These are phyloP conservation scores for Globisporangium echinulatum DNA, from an alignment of 352 stramenopile genomes.

Conservation along the genomic window DNA sequence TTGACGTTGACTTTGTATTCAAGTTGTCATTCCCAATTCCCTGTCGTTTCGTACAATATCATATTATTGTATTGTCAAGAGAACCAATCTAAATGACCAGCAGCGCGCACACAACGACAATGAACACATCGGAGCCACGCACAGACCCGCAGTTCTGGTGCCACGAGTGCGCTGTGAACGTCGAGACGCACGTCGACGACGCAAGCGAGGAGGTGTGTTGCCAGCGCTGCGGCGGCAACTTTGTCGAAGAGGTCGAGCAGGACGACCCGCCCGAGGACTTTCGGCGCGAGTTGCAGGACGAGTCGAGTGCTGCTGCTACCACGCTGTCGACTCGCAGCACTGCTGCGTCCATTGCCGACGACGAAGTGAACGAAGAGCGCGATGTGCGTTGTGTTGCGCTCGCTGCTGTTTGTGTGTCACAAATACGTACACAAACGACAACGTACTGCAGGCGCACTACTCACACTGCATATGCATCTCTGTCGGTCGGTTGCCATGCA, in stretches of 20 bases:
- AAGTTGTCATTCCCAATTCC: too few species aligned
- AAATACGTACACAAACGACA: too few species aligned
- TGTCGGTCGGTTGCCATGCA: neutral
- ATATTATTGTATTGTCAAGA: too few species aligned
- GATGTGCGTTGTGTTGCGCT: conserved; percentile 6
- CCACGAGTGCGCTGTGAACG: conserved; percentile 60
- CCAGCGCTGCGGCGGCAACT: conserved; percentile 63
- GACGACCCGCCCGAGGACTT: conserved; percentile 67
- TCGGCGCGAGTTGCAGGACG: conserved; percentile 2
- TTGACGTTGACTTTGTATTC: too few species aligned
- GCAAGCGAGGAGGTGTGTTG: conserved; percentile 68
- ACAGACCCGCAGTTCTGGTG: conserved; percentile 60
- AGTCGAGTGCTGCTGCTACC: conserved; percentile 4
- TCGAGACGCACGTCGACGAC: conserved; percentile 52
- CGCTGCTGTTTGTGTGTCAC: neutral
- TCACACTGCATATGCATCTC: neutral
- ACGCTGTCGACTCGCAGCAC: neutral
- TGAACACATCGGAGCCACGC: too few species aligned
- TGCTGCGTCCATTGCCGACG: neutral
- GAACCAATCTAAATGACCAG: neutral
- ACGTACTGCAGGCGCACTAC: neutral
- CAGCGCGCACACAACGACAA: neutral
- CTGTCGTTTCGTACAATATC: too few species aligned
- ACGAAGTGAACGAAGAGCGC: conserved; percentile 8
- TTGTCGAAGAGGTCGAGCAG: conserved; percentile 83